Conservation (phyloP, 2,329 filamentous ascomycete species). For the Mariannaea elegans region DNA sequence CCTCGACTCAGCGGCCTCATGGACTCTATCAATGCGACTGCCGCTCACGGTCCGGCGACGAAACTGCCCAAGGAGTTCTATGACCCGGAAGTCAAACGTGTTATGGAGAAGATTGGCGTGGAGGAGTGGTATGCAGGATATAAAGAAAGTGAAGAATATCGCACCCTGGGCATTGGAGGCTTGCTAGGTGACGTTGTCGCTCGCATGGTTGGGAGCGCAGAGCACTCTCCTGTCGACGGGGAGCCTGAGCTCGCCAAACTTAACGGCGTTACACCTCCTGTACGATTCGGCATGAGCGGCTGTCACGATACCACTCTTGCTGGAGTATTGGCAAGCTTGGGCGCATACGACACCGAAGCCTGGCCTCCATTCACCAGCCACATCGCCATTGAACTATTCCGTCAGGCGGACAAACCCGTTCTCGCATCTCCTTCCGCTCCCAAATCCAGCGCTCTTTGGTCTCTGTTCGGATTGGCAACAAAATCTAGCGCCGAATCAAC, state of each 20-base stretch:
- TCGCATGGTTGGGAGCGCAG: conserved; percentile 74
- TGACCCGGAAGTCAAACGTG: conserved; percentile 73
- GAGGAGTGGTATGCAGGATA: conserved; percentile 97
- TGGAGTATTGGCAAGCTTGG: conserved; percentile 78
- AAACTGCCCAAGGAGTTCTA: conserved; percentile 88
- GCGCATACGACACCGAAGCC: conserved; percentile 74
- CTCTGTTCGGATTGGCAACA: conserved; percentile 38
- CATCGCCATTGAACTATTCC: conserved; percentile 90
- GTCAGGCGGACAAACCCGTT: conserved; percentile 52
- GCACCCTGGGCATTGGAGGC: conserved; percentile 85
- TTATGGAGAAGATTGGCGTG: conserved; percentile 78
- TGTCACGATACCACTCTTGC: conserved; percentile 96
- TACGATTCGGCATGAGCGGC: conserved; percentile 82
- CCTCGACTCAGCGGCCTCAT: conserved; percentile 89
- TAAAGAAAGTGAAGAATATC: conserved; percentile 84
- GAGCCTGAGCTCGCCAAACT: conserved; percentile 56
- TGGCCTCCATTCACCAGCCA: conserved; percentile 97
- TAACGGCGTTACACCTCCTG: conserved; percentile 50
- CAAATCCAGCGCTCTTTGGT: conserved; percentile 34
- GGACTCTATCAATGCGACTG: conserved; percentile 91
- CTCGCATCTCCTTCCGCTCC: conserved; percentile 7
- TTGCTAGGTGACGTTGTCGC: conserved; percentile 85
- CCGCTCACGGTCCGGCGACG: conserved; percentile 80
- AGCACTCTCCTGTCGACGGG: conserved; percentile 63
- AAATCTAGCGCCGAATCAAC: conserved; percentile 39